Evolutionary conservation across 2,329 filamentous ascomycete species (phyloP).

Genomic region (Cylindrodendrum hubeiense): DNA sequence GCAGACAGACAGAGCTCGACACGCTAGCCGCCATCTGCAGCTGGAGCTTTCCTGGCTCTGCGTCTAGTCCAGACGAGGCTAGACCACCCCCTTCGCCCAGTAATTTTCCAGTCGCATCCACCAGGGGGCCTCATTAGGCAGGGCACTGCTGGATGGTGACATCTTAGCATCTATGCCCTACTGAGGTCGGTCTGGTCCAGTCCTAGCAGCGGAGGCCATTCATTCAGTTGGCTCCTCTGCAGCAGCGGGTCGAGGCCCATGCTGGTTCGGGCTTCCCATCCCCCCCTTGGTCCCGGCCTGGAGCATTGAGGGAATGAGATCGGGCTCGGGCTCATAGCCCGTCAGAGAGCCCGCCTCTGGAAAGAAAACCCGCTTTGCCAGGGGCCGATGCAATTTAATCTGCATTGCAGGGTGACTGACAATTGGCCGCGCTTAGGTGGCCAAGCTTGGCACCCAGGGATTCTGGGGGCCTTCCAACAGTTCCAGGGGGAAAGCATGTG

Average conservation of each 20-base stretch:
- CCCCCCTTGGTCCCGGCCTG: neutral
- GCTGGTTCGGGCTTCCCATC: neutral
- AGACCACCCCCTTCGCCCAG: neutral
- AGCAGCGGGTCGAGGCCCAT: neutral
- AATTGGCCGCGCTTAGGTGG: constrained; percentile 36
- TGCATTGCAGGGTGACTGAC: constrained; percentile 26
- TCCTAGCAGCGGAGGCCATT: neutral
- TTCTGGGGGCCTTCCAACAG: constrained; percentile 31
- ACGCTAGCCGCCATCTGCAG: neutral
- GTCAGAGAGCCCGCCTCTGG: neutral
- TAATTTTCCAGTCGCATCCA: neutral
- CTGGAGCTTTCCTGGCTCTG: neutral
- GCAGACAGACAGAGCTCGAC: neutral
- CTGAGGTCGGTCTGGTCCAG: neutral
- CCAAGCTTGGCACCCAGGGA: constrained; percentile 27
- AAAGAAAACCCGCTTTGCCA: constrained; percentile 11
- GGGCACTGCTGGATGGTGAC: neutral
- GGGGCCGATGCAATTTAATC: constrained; percentile 43
- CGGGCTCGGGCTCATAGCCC: constrained; percentile 13
- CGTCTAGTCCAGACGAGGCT: neutral
- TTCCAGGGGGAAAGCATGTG: constrained; percentile 29
- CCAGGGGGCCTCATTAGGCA: neutral
- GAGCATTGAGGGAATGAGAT: constrained; percentile 10
- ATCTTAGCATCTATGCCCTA: neutral
- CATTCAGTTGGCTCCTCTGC: neutral